These are phyloP conservation scores for Crithidia thermophila DNA, from an alignment of 208 protist genomes.

Conservation along the genomic window DNA sequence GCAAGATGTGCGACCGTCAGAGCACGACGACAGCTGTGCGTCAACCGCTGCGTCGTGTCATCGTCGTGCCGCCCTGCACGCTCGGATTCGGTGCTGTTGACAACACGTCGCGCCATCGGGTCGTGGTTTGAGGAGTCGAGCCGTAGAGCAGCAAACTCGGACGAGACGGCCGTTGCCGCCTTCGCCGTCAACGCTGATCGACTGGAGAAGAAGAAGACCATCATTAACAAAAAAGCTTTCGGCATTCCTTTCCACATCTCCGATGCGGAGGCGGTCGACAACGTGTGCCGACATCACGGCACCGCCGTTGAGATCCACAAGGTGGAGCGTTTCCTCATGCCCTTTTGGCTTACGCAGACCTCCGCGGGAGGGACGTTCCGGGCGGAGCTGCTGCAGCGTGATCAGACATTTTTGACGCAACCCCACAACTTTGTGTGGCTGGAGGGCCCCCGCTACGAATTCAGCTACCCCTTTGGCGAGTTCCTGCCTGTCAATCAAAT, in stretches of 20 bases:
- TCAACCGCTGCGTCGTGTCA: no score
- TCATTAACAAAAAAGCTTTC: slow-evolving; percentile 73
- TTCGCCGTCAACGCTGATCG: slow-evolving; percentile 73
- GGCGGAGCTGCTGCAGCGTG: slow-evolving; percentile 80
- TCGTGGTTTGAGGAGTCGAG: slow-evolving; percentile 69
- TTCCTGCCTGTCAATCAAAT: slow-evolving; percentile 83
- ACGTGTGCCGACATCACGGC: slow-evolving; percentile 78
- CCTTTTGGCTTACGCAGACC: slow-evolving; percentile 84
- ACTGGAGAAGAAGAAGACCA: slow-evolving; percentile 58
- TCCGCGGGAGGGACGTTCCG: slow-evolving; percentile 72
- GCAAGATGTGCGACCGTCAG: no score
- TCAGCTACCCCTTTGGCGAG: slow-evolving; percentile 89
- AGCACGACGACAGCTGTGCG: no score
- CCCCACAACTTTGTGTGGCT: slow-evolving; percentile 84
- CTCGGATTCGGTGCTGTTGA: no score
- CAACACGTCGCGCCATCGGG: slow-evolving; percentile 39
- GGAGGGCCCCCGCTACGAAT: slow-evolving; percentile 83
- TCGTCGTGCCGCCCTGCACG: no score
- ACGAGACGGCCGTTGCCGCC: slow-evolving; percentile 42
- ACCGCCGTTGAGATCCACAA: slow-evolving; percentile 64
- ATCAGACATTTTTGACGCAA: slow-evolving; percentile 77
- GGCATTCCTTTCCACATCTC: slow-evolving; percentile 85
- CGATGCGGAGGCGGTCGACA: slow-evolving; percentile 76
- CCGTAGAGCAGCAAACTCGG: slow-evolving; percentile 11
- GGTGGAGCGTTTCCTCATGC: slow-evolving; percentile 80